Base-by-base conservation (phyloP, 2,329 filamentous ascomycete genomes). In the Geosmithia morbida region DNA sequence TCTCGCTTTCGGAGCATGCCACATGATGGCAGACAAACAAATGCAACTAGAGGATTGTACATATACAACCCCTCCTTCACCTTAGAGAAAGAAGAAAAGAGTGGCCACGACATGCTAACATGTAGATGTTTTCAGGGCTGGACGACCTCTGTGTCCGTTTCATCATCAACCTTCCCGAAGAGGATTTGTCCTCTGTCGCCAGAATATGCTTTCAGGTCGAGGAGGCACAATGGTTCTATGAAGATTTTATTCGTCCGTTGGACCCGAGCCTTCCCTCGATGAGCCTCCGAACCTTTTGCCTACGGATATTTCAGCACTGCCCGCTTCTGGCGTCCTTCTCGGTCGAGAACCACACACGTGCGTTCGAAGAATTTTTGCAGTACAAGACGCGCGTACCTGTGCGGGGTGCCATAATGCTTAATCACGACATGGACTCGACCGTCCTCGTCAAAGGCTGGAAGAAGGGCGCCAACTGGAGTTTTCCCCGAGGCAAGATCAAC, bases 161-260 rank as follows among this genome's bases (percentile, higher is more conserved):
- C 68, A 90, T 98, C 61, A 87, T 97, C 66, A 97, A 98, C 67
- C 78, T 97, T 51, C 92, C 94, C 43, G 76, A 85, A 53, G 87
- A 92, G 65, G 92, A 98, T 65, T 77, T 97, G 44, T 81, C 82
- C 54, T 88, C 86, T 2, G 85, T 95, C 49, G 87, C 88, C 61
- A 84, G 92, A 60, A 92, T 98, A 66, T 97, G 90, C 68, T 98
- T 98, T 64, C 89, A 97, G 67, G 85, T 98, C 56, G 92, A 98
- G 66, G 94, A 98, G 67, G 92, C 92, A 57, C 94, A 98, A 80
- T 98, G 92, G 92, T 98, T 94, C 67, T 98, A 98, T 77, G 92
- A 98, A 72, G 92, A 98, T 66, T 98, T 98, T 62, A 87, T 98
- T 62, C 86, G 92, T 44, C 89, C 90, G 40, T 72, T 92, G 53